A percentile compares a stretch with the other conserved stretches of the same genome.
Evolutionary conservation across 108 stramenopile genomes (phyloP).

Genomic region (Asterionellopsis glacialis): DNA sequence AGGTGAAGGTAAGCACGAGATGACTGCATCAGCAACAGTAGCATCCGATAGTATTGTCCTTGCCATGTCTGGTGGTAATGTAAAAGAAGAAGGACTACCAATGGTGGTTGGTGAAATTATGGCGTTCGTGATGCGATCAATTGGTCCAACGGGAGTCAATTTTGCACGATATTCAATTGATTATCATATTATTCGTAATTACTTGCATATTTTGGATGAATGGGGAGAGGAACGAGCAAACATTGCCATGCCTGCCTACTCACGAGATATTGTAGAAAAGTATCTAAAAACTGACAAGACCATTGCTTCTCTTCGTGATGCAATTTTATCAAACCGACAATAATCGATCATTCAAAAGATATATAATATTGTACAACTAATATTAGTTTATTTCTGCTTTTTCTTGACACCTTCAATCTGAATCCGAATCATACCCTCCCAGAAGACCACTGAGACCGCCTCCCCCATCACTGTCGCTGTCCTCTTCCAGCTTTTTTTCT

Average conservation of each 20-base stretch:
- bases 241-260: constrained; percentile 42
- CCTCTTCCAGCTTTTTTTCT: background rate
- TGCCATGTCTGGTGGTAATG: constrained; percentile 45
- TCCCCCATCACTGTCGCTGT: background rate
- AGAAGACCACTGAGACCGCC: constrained; percentile 53
- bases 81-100: constrained; percentile 62
- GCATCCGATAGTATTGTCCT: constrained; percentile 56
- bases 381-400: background rate
- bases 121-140: constrained; percentile 41
- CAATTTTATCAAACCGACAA: background rate
- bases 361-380: background rate
- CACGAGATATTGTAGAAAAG: constrained; percentile 44
- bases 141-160: constrained; percentile 67
- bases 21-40: constrained; percentile 54
- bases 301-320: background rate
- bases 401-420: constrained; percentile 23
- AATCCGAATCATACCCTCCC: constrained; percentile 59
- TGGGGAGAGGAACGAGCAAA: constrained; percentile 40
- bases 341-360: background rate
- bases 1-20: constrained; percentile 57
- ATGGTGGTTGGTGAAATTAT: constrained; percentile 54
- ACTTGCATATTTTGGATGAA: constrained; percentile 53
- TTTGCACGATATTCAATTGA: constrained; percentile 82
- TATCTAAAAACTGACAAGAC: constrained; percentile 43
- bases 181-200: constrained; percentile 80